These are phyloP conservation scores for Aspergillus persii DNA, from an alignment of 2,329 filamentous ascomycete species.

Conservation along the genomic window DNA sequence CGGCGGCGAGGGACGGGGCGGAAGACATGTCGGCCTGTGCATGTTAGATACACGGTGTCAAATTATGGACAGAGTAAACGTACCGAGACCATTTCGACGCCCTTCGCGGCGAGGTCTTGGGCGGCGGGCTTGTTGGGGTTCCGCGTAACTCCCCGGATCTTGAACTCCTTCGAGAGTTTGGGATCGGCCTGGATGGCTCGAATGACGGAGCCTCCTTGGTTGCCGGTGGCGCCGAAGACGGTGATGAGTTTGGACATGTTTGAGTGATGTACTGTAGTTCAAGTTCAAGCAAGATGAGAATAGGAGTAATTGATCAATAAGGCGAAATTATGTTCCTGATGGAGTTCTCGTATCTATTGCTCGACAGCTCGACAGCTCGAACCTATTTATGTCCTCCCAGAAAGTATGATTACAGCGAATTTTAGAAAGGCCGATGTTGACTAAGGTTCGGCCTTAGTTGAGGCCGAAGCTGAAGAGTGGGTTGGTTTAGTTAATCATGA, in stretches of 20 bases:
- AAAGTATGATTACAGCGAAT: not conserved
- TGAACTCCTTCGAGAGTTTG: conserved; percentile 46
- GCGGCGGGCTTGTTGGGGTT: conserved; percentile 36
- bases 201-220: conserved; percentile 52
- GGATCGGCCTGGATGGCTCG: conserved; percentile 46
- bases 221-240: conserved; percentile 54
- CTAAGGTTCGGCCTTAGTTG: not conserved
- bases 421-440: not conserved
- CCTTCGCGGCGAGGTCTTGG: conserved; percentile 26
- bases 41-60: not conserved
- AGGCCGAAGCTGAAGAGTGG: not conserved
- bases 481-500: not conserved
- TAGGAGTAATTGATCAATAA: not conserved
- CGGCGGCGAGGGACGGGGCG: conserved; percentile 38
- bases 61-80: not conserved
- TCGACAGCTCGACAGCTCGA: too few relatives aligned
- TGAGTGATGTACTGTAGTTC: not conserved
- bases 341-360: not conserved
- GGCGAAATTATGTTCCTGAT: not conserved
- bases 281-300: not conserved
- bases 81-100: conserved; percentile 37
- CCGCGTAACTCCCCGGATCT: conserved; percentile 53
- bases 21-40: conserved; percentile 43
- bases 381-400: not conserved
- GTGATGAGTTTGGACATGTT: conserved; percentile 27